Evolutionary conservation across 2,329 filamentous ascomycete genomes (phyloP).

Genomic region (Geosmithia morbida): DNA sequence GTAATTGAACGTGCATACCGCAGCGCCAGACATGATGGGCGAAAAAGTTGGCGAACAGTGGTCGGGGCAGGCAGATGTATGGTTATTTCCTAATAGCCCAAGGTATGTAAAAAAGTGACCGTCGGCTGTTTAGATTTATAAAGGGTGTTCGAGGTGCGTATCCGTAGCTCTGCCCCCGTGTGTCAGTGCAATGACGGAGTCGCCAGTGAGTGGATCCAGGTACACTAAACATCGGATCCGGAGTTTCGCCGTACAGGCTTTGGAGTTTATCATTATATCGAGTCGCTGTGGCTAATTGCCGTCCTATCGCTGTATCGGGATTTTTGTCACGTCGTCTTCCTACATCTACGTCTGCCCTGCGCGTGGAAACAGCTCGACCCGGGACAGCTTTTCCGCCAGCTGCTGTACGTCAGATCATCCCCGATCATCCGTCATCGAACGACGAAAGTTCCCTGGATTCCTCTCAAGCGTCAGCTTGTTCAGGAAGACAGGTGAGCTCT

Average conservation of each 20-base stretch:
- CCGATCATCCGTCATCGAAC: neutral
- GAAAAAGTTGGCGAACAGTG: neutral
- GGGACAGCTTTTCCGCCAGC: too few species aligned
- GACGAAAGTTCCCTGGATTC: neutral
- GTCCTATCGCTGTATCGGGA: neutral
- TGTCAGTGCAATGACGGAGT: neutral
- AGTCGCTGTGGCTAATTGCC: neutral
- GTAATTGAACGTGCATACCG: conserved; percentile 14
- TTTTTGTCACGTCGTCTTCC: neutral
- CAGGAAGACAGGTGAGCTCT: neutral
- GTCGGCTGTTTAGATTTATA: neutral
- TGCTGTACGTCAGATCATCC: neutral
- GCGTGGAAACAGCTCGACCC: neutral
- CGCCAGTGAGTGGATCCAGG: neutral
- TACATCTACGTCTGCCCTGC: neutral
- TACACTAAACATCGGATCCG: neutral
- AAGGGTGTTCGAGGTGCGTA: neutral
- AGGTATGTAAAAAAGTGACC: neutral
- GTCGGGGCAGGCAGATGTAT: neutral
- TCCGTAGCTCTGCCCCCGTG: neutral
- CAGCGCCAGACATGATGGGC: conserved; percentile 22
- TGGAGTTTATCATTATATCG: neutral
- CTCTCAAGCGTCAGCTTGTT: neutral
- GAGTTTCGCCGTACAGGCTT: neutral
- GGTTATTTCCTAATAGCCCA: neutral